Evolutionary conservation across 108 stramenopile species (phyloP).

Genomic region (Pseudonitzschia multiseries): DNA sequence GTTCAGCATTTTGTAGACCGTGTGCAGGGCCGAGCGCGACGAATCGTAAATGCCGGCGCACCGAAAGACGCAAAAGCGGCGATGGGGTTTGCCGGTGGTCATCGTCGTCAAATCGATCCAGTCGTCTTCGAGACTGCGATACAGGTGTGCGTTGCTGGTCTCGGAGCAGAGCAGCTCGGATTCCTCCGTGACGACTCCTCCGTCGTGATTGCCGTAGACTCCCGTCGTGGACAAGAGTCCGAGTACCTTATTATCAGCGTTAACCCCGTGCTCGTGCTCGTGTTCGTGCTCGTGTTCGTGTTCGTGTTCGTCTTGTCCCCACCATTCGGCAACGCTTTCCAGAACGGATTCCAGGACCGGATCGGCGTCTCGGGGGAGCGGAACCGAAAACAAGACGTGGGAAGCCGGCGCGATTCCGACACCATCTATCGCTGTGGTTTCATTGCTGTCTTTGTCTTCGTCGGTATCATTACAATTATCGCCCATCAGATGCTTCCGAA

Average conservation of each 20-base stretch:
- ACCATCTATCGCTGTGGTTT: not conserved
- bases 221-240: slow-evolving; percentile 74
- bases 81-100: not conserved
- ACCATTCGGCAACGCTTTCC: slow-evolving; percentile 2
- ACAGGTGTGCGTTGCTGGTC: slow-evolving; percentile 16
- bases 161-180: slow-evolving; percentile 38
- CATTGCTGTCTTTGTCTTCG: not conserved
- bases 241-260: slow-evolving; percentile 28
- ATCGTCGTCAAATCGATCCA: slow-evolving; percentile 4
- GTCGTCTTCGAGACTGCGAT: slow-evolving; percentile 32
- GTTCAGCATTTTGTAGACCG: slow-evolving; percentile 36
- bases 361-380: slow-evolving; percentile 17
- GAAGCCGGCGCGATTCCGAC: slow-evolving; percentile 12
- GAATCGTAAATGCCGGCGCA: slow-evolving; percentile 78
- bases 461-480: not conserved
- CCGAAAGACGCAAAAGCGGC: slow-evolving; percentile 56
- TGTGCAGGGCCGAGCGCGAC: slow-evolving; percentile 65
- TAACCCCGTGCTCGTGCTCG: not conserved
- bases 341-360: slow-evolving; percentile 8
- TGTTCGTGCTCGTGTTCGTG: not conserved
- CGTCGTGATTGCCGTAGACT: slow-evolving; percentile 84
- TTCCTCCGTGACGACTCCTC: slow-evolving; percentile 64
- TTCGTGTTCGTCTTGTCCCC: not conserved
- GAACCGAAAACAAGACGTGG: slow-evolving; percentile 40
- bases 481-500: not conserved